phyloP scores from a whole-genome alignment of 257 asterid genomes.

The Lavandula angustifolia region DNA sequence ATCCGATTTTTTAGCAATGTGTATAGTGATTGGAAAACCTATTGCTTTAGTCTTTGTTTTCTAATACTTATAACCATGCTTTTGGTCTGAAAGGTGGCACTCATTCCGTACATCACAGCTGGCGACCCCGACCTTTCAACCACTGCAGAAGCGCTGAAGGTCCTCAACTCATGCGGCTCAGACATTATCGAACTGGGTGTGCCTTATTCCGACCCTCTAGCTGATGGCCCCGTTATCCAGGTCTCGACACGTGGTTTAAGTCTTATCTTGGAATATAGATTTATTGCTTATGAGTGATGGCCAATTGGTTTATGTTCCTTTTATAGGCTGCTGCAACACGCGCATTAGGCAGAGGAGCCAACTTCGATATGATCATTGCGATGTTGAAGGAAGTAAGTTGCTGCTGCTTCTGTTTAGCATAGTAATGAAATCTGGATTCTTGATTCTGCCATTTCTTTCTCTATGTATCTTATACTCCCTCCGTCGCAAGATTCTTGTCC shows the following conservation, averaged over 20 bases:
- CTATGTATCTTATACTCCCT: too few relatives aligned
- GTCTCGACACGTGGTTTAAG: slow-evolving; percentile 32
- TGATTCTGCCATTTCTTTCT: not conserved
- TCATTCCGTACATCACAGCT: slow-evolving; percentile 85
- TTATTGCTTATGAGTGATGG: slow-evolving; percentile 8
- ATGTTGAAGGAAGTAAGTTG: slow-evolving; percentile 82
- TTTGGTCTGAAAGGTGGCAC: slow-evolving; percentile 67
- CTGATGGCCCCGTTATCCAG: slow-evolving; percentile 98
- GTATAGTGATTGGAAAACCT: not conserved
- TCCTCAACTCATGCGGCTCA: slow-evolving; percentile 84
- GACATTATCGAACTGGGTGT: slow-evolving; percentile 86
- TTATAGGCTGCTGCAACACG: slow-evolving; percentile 84
- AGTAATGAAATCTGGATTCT: slow-evolving; percentile 3
- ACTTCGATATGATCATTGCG: slow-evolving; percentile 61
- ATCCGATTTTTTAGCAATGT: too few relatives aligned
- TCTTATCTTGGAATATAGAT: not conserved
- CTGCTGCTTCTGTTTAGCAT: not conserved
- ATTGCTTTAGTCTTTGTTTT: not conserved
- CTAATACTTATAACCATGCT: slow-evolving; percentile 25
- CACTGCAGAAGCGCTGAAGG: slow-evolving; percentile 78
- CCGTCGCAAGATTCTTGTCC: too few relatives aligned
- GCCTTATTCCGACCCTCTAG: slow-evolving; percentile 96
- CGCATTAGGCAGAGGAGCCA: slow-evolving; percentile 68
- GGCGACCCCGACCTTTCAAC: slow-evolving; percentile 88
- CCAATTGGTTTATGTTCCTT: slow-evolving; percentile 14